A percentile compares a stretch with the other conserved stretches of the same genome.
Evolutionary conservation across 2,329 filamentous ascomycete species (phyloP).

Genomic region (Onygenales sp.): DNA sequence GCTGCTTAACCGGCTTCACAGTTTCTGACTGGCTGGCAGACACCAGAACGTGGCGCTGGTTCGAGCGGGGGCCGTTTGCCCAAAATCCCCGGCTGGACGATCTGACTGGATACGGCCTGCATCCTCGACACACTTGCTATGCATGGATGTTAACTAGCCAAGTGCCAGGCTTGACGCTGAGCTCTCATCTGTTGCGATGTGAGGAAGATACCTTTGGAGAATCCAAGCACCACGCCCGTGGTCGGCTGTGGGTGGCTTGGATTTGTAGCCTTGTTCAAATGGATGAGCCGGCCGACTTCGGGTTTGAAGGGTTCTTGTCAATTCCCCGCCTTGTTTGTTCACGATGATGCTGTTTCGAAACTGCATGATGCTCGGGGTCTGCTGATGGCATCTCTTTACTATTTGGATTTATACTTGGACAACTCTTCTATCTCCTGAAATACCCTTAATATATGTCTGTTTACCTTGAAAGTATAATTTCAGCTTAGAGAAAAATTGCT

Average conservation of each 20-base stretch:
- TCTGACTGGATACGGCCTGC: background rate
- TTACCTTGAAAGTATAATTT: too few species aligned
- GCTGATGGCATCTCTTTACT: background rate
- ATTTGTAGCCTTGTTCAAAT: slow-evolving; percentile 1
- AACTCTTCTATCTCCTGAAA: too few species aligned
- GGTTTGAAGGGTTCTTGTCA: background rate
- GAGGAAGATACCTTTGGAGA: background rate
- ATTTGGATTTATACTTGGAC: too few species aligned
- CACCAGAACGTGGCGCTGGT: background rate
- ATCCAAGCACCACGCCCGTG: background rate
- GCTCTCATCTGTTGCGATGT: background rate
- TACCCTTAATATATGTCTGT: too few species aligned
- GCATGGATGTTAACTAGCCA: background rate
- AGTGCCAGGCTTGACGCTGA: background rate
- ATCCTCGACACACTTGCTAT: background rate
- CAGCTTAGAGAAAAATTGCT: background rate
- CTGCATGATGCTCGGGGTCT: background rate
- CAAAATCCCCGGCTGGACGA: background rate
- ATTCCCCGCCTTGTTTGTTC: background rate
- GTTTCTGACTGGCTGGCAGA: background rate
- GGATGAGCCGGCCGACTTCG: background rate
- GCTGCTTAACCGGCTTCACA: background rate
- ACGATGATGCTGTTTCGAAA: background rate
- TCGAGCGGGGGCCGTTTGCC: background rate
- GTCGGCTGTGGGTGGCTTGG: background rate